Conservation (phyloP, 768 basidiomycete species). For the Macrolepiota dolichaula region DNA sequence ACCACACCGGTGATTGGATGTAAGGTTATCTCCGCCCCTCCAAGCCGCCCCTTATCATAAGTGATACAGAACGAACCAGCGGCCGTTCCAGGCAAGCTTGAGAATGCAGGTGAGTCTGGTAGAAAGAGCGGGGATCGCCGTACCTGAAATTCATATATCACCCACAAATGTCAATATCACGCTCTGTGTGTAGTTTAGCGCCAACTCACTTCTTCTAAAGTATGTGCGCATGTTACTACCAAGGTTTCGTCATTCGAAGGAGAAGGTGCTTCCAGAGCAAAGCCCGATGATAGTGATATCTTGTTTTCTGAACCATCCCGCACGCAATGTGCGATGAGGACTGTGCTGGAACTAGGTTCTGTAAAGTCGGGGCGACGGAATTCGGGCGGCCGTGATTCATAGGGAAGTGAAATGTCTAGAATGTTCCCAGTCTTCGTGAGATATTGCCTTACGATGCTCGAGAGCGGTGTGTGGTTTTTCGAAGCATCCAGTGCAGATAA, state of each 20-base stretch:
- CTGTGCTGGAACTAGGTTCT: constrained; percentile 25
- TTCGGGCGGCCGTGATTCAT: constrained; percentile 45
- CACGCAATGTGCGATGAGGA: constrained; percentile 52
- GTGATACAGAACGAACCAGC: constrained; percentile 33
- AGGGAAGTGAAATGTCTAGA: constrained; percentile 38
- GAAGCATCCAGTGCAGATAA: constrained; percentile 18
- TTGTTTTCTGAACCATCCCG: constrained; percentile 34
- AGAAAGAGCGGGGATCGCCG: constrained; percentile 25
- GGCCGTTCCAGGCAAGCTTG: constrained; percentile 1
- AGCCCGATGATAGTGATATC: constrained; percentile 54
- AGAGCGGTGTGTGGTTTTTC: constrained; percentile 19
- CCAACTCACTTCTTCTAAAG: constrained; percentile 51
- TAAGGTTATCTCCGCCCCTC: constrained; percentile 8
- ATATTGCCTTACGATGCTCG: constrained; percentile 41
- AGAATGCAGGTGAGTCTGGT: constrained; percentile 11
- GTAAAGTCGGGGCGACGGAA: constrained; percentile 24
- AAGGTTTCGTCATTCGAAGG: constrained; percentile 25
- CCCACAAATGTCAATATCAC: constrained; percentile 10
- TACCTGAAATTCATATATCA: constrained; percentile 18
- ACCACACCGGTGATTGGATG: constrained; percentile 42
- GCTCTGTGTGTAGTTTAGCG: not conserved
- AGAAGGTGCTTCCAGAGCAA: constrained; percentile 38
- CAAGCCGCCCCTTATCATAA: constrained; percentile 18
- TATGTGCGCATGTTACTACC: constrained; percentile 59
- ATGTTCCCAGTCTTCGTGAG: constrained; percentile 36